Evolutionary conservation across 306 rosid species (phyloP).

Genomic region (Ziziphus jujuba): DNA sequence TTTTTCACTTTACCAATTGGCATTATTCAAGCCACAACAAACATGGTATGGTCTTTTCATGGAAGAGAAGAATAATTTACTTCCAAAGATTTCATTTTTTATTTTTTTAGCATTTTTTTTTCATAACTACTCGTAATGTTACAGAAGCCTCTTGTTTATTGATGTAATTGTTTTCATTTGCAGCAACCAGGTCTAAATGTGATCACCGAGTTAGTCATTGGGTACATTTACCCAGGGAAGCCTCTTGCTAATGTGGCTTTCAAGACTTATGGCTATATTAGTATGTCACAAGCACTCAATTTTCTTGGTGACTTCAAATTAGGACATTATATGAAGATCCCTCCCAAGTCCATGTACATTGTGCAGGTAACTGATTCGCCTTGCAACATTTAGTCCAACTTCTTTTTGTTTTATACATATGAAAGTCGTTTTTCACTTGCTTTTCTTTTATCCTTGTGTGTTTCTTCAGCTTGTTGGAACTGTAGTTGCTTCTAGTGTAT

Average conservation of each 20-base stretch:
- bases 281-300: conserved; percentile 79
- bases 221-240: conserved; percentile 75
- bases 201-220: conserved; percentile 83
- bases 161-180: conserved; percentile 19
- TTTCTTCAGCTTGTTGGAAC: conserved; percentile 44
- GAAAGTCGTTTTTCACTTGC: neutral
- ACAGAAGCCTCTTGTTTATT: too few species aligned
- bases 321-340: conserved; percentile 94
- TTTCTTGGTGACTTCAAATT: conserved; percentile 76
- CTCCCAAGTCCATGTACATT: conserved; percentile 84
- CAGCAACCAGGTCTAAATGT: conserved; percentile 90
- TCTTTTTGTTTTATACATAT: neutral
- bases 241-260: conserved; percentile 90
- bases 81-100: too few species aligned
- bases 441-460: neutral
- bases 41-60: conserved; percentile 36
- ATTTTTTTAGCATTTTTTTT: neutral
- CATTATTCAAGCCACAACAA: conserved; percentile 90
- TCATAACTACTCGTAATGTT: neutral
- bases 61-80: neutral
- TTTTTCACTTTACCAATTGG: conserved; percentile 86
- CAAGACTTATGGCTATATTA: conserved; percentile 91
- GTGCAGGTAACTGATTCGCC: conserved; percentile 51
- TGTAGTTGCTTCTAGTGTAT: conserved; percentile 37
- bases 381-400: neutral